Evolutionary conservation across 148 eudicot genomes (phyloP).

Genomic region (Dianthus caryophyllus): DNA sequence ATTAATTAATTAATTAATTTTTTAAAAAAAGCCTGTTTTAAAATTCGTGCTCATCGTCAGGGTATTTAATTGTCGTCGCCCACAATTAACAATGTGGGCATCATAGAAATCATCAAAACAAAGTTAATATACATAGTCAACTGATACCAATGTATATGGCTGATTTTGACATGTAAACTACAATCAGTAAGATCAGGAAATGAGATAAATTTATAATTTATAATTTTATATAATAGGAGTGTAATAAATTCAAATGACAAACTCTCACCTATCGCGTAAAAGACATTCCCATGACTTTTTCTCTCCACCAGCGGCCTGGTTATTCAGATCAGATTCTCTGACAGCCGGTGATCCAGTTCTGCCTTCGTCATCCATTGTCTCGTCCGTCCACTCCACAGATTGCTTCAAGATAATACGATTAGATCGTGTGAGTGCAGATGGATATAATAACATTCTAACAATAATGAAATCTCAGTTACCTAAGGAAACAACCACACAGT

Average conservation of each 20-base stretch:
- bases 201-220: neutral
- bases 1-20: no score
- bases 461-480: neutral
- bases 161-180: neutral
- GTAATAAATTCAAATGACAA: neutral
- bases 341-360: conserved; percentile 43
- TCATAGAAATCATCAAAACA: conserved; percentile 2
- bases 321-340: conserved; percentile 38
- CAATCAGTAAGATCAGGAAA: neutral
- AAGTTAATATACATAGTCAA: neutral
- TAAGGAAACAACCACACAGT: neutral
- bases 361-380: conserved; percentile 68
- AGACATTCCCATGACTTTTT: conserved; percentile 98
- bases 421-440: conserved; percentile 1
- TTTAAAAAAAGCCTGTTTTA: no score
- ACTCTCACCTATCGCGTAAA: conserved; percentile 72
- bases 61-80: neutral
- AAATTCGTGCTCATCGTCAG: neutral
- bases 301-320: conserved; percentile 45
- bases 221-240: no score
- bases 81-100: neutral
- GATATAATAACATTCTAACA: neutral
- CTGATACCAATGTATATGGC: neutral
- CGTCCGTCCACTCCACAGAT: conserved; percentile 94
- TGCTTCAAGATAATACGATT: conserved; percentile 22